Evolutionary conservation across 192 early-diverging fungal species (phyloP), one percentile per base, ranked within the genome.

Genomic region (Rhizophlyctis rosea): DNA sequence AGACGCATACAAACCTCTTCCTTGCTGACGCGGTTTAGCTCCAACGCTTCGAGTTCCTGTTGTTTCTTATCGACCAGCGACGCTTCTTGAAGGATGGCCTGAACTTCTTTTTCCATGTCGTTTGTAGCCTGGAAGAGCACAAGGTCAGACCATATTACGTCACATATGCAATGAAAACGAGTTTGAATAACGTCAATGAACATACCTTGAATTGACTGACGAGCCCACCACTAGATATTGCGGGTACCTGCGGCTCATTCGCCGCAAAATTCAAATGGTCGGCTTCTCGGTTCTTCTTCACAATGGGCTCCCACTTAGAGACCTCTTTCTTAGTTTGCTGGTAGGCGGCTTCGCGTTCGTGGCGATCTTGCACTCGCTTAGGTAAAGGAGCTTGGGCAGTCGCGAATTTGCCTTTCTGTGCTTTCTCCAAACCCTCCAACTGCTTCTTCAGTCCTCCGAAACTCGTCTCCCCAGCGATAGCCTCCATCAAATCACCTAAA

Each of bases 311-410:
- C 96, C 96, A 98, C 62, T 92, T 90, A 3, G 79, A 71, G 11
- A 98, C 73, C 11, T 88, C 85, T 59, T 90, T 88, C 54, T 91
- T 92, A 32, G 90, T 74, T 69, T 89, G 76, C n/a, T 82, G 75
- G 53, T 90, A 94, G 2, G 95, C 96, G 18, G 85, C 96, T 50
- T 86, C 66, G 34, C 96, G 89, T 61, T 93, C 88, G 57, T 93
- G 69, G 29, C 87, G 84, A 61, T 95, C 92, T 70, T 94, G 90
- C 44, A 91, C 72, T 35, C 91, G 83, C 59, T 84, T 81, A 24
- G 92, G 87, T 28, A 98, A 62, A 3, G 95, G 95, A 0, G 91
- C 93, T 14, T 81, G 64, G 4, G 93, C 54, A 3, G 81, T 77
- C 9, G 74, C 70, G 21, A 69, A 61, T 58, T 67, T 66, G 5